A percentile compares a stretch with the other conserved stretches of the same genome.
phyloP scores from a whole-genome alignment of 495 filamentous ascomycete species.

The Clohesyomyces aquaticus region DNA sequence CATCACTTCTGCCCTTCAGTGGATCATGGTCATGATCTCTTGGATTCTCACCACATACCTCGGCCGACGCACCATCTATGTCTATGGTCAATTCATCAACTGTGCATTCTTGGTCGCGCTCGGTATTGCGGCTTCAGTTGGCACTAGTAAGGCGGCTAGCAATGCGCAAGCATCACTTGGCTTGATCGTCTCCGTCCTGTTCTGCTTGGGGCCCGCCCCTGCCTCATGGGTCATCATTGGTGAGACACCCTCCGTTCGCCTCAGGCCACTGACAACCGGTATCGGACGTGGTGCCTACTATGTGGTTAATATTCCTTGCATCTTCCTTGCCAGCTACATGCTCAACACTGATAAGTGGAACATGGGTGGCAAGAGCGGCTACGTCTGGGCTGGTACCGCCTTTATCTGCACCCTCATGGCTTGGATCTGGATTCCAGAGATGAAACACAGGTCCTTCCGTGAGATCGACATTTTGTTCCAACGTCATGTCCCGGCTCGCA shows the following conservation, averaged over 20 bases:
- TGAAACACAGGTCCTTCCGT: constrained; percentile 57
- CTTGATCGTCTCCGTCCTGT: constrained; percentile 60
- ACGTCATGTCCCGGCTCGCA: constrained; percentile 58
- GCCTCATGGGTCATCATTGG: constrained; percentile 62
- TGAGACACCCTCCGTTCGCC: constrained; percentile 61
- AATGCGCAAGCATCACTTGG: constrained; percentile 59
- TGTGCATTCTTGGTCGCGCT: constrained; percentile 49
- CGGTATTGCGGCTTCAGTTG: constrained; percentile 54
- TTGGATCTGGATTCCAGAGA: constrained; percentile 50
- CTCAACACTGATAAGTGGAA: constrained; percentile 53
- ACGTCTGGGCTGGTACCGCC: constrained; percentile 54
- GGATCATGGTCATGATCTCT: constrained; percentile 58
- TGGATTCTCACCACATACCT: constrained; percentile 55
- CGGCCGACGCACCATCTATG: constrained; percentile 55
- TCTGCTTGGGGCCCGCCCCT: constrained; percentile 57
- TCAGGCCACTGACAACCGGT: constrained; percentile 61
- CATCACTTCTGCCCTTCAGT: constrained; percentile 57
- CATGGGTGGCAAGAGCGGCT: constrained; percentile 58
- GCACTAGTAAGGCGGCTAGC: constrained; percentile 42
- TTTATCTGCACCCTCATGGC: constrained; percentile 41
- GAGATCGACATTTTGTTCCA: constrained; percentile 60
- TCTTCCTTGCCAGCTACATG: constrained; percentile 56
- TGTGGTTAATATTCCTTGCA: constrained; percentile 58
- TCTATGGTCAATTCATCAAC: constrained; percentile 52
- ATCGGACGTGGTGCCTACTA: constrained; percentile 59